Base-by-base conservation (phyloP, 2,329 filamentous ascomycete genomes). In the Dothideomycetes sp. region DNA sequence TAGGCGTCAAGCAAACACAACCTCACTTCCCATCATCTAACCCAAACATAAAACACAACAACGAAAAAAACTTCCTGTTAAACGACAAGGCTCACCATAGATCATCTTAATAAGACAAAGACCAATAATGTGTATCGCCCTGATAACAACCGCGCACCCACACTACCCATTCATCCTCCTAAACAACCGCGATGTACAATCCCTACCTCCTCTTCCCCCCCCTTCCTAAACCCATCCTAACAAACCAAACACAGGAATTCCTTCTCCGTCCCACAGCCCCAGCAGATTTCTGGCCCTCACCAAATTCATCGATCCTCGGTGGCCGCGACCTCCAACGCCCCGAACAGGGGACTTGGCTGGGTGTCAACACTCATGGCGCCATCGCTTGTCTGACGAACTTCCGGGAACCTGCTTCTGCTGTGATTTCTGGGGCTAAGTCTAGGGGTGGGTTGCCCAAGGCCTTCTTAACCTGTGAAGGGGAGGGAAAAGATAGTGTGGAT, bases 321-420 rank as follows among this genome's bases (percentile, higher is more conserved):
- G 76, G 75, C 16, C 73, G 75, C 31, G 77, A 81, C 53, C 64
- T 80, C 9, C 71, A 77, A 33, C 71, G 76, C 18, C 55, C 68
- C 11, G 70, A 65, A 27, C 73, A 75, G 41, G 77, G 77, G 16
- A 80, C 77, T 45, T 81, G 77, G 77, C 69, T 80, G 33, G 77
- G 74, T 15, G 64, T 80, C 43, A 80, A 75, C 7, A 67, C 63
- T 22, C 65, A 76, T 47, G 77, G 77, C 19, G 73, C 74, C 43
- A 54, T 81, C 33, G 75, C 76, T 3, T 71, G 78, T 5, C 64
- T 81, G 22, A 80, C 77, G 35, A 81, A 81, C 57, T 80, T 76
- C 54, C 73, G 74, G 27, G 76, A 80, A 54, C 59, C 62, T 17
- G 59, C 68, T 13, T 52, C 39, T 12, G 41, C 45, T 23, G 51